These are phyloP conservation scores for Henningerozyma blattae DNA, from an alignment of 805 yeast genomes.

Conservation along the genomic window DNA sequence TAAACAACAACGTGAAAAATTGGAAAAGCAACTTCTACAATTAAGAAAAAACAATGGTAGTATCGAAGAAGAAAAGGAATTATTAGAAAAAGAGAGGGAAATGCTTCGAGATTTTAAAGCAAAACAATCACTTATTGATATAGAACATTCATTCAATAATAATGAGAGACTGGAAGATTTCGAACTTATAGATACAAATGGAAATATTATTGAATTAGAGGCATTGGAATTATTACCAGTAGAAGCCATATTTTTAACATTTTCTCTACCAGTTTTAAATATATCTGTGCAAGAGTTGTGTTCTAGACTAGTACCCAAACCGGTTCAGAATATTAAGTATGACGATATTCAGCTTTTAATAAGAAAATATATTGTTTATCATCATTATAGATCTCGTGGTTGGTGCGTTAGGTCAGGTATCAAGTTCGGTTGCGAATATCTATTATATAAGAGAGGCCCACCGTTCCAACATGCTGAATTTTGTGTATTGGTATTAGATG, in stretches of 20 bases:
- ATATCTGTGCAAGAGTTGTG: constrained; percentile 15
- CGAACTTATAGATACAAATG: constrained; percentile 21
- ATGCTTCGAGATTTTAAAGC: constrained; percentile 22
- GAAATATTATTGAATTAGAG: constrained; percentile 17
- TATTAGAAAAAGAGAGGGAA: constrained; percentile 24
- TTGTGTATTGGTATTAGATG: constrained; percentile 36
- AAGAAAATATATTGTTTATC: constrained; percentile 59
- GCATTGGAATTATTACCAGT: constrained; percentile 57
- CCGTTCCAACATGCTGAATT: constrained; percentile 92
- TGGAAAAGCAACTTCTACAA: constrained; percentile 39
- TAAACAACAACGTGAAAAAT: constrained; percentile 52
- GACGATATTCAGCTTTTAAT: constrained; percentile 31
- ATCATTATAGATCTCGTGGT: constrained; percentile 76
- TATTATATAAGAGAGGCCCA: constrained; percentile 84
- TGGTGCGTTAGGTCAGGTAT: constrained; percentile 93
- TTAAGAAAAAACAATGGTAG: constrained; percentile 26
- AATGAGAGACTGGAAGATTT: constrained; percentile 27
- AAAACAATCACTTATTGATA: constrained; percentile 11
- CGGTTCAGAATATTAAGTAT: constrained; percentile 1
- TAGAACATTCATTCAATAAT: background rate
- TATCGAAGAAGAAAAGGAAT: constrained; percentile 17
- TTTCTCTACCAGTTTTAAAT: constrained; percentile 40
- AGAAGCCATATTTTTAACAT: constrained; percentile 61
- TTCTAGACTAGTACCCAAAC: constrained; percentile 10
- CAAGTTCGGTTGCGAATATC: constrained; percentile 80